Conservation (phyloP, 257 asterid species). For the Dorcoceras hygrometricum region DNA sequence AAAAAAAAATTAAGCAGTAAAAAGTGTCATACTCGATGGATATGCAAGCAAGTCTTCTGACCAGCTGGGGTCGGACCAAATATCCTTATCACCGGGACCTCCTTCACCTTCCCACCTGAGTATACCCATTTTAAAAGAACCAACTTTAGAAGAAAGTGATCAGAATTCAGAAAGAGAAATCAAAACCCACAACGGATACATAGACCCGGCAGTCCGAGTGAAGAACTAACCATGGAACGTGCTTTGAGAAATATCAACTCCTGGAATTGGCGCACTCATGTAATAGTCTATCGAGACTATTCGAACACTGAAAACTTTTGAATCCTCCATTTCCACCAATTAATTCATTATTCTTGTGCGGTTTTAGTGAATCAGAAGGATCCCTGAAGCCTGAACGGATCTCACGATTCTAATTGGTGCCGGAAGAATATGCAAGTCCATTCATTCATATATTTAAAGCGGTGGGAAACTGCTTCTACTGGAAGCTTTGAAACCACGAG, state of each 20-base stretch:
- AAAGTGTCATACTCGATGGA: slow-evolving; percentile 59
- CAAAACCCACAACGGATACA: background rate
- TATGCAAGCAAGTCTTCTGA: slow-evolving; percentile 91
- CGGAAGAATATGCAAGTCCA: background rate
- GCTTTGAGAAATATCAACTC: slow-evolving; percentile 62
- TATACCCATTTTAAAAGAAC: slow-evolving; percentile 9
- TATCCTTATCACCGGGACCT: slow-evolving; percentile 84
- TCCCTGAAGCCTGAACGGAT: background rate
- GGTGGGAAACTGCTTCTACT: background rate
- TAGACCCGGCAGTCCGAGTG: slow-evolving; percentile 4
- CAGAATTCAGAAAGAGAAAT: background rate
- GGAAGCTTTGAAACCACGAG: background rate
- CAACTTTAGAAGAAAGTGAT: slow-evolving; percentile 10
- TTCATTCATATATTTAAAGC: too few relatives aligned
- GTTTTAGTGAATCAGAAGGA: background rate
- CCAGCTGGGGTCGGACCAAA: slow-evolving; percentile 94
- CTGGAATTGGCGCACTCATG: slow-evolving; percentile 73
- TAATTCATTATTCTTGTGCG: background rate
- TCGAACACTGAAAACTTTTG: slow-evolving; percentile 60
- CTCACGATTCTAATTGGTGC: background rate
- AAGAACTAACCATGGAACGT: slow-evolving; percentile 55
- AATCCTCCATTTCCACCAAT: slow-evolving; percentile 41
- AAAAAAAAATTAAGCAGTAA: slow-evolving; percentile 7
- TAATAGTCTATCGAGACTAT: slow-evolving; percentile 84
- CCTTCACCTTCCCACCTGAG: slow-evolving; percentile 88